Evolutionary conservation across 768 basidiomycete species (phyloP), one percentile per base, ranked within the genome.

Genomic region (Lentinula detonsa): DNA sequence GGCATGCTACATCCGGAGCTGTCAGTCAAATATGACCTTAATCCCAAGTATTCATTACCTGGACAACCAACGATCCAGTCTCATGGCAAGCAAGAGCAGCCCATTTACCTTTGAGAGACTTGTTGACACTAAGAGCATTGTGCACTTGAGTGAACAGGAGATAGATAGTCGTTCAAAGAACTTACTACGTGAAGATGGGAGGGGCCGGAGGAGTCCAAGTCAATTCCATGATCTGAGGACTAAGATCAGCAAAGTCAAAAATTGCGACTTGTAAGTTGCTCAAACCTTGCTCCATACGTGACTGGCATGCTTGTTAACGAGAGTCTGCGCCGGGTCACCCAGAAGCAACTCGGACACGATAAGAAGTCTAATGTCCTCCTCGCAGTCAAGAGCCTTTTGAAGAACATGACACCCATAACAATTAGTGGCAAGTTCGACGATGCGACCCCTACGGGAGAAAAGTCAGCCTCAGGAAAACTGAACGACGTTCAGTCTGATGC

Each of bases 401-500:
- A 94, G 79, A 40, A 93, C 91, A 67, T 94, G 91, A 51, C 91
- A 93, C 4, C 91, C 92, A 65, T 93, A 93, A 67, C 91, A 93
- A 64, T 93, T 93, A 11, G 87, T 92, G 0, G 92, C 90, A 39
- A 94, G 83, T 33, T 94, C 91, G 11, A 93, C 92, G 57, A 94
- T 84, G 28, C 88, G 86, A 5, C 91, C 88, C 56, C 91, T 93
- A 55, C 11, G 56, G 35, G 54, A 40, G 15, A 28, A 33, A 21
- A 43, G 35, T 23, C 23, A 51, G 34, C 40, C 62, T 23, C 65
- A 62, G 49, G 48, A 51, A 57, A 61, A 18, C n/a, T 31, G 10
- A 48, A 56, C 33, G 31, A 40, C 31, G 57, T 4, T 28, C 50
- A 58, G 9, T 37, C 18, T 34, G 8, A 68, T 77, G 23, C 60